phyloP scores from a whole-genome alignment of 2,329 filamentous ascomycete species.

The Zymoseptoria passerinii region DNA sequence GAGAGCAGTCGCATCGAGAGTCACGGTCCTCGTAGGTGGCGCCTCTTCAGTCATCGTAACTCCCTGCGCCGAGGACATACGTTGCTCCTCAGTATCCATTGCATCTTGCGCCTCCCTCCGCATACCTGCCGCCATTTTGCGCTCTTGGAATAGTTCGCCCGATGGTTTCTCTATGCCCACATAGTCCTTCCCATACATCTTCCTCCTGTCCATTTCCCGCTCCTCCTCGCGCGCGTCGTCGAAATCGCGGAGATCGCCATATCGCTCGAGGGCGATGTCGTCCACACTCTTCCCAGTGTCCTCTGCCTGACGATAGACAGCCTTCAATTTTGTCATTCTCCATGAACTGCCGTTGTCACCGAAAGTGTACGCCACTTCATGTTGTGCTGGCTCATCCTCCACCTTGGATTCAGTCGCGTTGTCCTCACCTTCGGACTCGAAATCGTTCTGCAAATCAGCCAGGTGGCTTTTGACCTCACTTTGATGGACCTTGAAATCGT shows the following conservation, averaged over 20 bases:
- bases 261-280: conserved; percentile 73
- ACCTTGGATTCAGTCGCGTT: conserved; percentile 33
- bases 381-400: conserved; percentile 45
- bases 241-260: conserved; percentile 72
- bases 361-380: conserved; percentile 71
- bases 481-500: conserved; percentile 64
- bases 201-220: conserved; percentile 75
- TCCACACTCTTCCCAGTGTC: conserved; percentile 66
- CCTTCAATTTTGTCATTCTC: conserved; percentile 92
- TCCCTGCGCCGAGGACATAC: conserved; percentile 43
- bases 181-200: conserved; percentile 77
- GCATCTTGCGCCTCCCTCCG: conserved; percentile 29
- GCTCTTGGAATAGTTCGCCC: conserved; percentile 75
- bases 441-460: conserved; percentile 45
- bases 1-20: conserved; percentile 66
- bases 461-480: conserved; percentile 73
- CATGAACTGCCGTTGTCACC: conserved; percentile 85
- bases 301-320: conserved; percentile 71
- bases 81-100: conserved; percentile 22
- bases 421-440: conserved; percentile 43
- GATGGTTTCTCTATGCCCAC: conserved; percentile 77
- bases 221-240: conserved; percentile 91
- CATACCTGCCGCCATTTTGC: conserved; percentile 53
- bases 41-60: conserved; percentile 50
- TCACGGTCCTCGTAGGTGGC: conserved; percentile 41